phyloP scores from a whole-genome alignment of 345 rosid genomes.

The Citrus cavaleriei region DNA sequence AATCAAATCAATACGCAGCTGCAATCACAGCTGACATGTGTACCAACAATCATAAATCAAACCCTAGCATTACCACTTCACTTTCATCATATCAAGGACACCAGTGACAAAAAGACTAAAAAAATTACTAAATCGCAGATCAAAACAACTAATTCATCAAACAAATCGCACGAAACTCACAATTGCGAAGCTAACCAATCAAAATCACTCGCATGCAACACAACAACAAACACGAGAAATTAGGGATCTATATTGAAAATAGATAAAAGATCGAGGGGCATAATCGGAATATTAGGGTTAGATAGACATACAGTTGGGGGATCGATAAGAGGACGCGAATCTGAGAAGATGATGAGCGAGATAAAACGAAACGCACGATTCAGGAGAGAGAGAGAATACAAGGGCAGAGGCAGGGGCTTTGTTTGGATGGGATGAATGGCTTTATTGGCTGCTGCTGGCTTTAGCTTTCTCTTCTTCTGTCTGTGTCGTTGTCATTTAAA shows the following conservation, averaged over 20 bases:
- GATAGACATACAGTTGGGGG: conserved; percentile 36
- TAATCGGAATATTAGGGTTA: conserved; percentile 20
- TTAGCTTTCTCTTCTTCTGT: background rate
- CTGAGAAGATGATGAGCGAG: conserved; percentile 29
- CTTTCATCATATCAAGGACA: background rate
- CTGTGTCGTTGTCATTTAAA: conserved; percentile 31
- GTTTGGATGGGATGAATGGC: conserved; percentile 22
- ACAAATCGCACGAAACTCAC: conserved; percentile 5
- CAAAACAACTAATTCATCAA: background rate
- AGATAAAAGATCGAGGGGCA: conserved; percentile 11
- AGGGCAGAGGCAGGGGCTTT: background rate
- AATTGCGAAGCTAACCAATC: conserved; percentile 7
- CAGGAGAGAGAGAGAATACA: background rate
- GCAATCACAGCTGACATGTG: background rate
- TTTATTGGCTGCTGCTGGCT: conserved; percentile 23
- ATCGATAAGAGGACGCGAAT: conserved; percentile 32
- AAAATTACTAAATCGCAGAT: conserved; percentile 4
- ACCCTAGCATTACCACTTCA: conserved; percentile 8
- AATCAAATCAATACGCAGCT: background rate
- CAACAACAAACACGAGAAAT: conserved; percentile 1
- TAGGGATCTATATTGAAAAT: conserved; percentile 26
- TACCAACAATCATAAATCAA: conserved; percentile 9
- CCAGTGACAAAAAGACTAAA: background rate
- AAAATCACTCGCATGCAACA: conserved; percentile 3
- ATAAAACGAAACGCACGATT: conserved; percentile 14